Percentiles rank a stretch among this genome's conserved stretches.
Conservation (phyloP, 2,329 filamentous ascomycete genomes). For the Penicillium olsonii region DNA sequence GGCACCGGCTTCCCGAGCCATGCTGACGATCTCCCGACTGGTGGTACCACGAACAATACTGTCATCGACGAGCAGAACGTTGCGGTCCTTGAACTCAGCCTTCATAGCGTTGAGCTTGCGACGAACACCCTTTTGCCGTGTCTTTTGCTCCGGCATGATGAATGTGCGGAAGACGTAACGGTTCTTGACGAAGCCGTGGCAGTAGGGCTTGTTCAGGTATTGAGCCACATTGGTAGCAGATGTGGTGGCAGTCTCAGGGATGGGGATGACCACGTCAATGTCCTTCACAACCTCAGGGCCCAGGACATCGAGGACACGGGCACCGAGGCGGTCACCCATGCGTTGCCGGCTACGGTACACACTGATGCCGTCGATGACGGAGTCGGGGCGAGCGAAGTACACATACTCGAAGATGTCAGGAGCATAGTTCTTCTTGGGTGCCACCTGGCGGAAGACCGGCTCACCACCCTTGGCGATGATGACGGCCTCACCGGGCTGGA, state of each 20-base stretch:
- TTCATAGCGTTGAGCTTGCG: constrained; percentile 87
- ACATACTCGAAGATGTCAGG: constrained; percentile 88
- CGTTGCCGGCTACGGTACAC: constrained; percentile 80
- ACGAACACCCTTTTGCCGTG: constrained; percentile 80
- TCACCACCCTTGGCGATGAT: constrained; percentile 76
- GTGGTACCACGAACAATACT: constrained; percentile 87
- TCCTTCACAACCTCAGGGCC: constrained; percentile 69
- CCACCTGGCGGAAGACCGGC: constrained; percentile 75
- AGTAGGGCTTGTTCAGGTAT: constrained; percentile 73
- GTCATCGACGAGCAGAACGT: constrained; percentile 84
- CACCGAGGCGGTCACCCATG: constrained; percentile 81
- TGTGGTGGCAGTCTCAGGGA: constrained; percentile 80
- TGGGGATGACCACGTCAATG: constrained; percentile 79
- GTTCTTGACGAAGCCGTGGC: constrained; percentile 85
- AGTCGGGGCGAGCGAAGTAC: constrained; percentile 83
- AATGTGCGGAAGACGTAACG: constrained; percentile 86
- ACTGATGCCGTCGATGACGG: constrained; percentile 82
- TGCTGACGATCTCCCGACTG: constrained; percentile 73
- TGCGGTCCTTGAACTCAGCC: constrained; percentile 78
- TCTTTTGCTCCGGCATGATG: constrained; percentile 80
- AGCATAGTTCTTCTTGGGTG: constrained; percentile 67
- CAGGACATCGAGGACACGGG: constrained; percentile 68
- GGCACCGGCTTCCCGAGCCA: constrained; percentile 83
- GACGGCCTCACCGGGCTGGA: constrained; percentile 80
- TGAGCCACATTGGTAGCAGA: constrained; percentile 76